Conservation (phyloP, 495 filamentous ascomycete genomes). For the Podospora anserina region DNA sequence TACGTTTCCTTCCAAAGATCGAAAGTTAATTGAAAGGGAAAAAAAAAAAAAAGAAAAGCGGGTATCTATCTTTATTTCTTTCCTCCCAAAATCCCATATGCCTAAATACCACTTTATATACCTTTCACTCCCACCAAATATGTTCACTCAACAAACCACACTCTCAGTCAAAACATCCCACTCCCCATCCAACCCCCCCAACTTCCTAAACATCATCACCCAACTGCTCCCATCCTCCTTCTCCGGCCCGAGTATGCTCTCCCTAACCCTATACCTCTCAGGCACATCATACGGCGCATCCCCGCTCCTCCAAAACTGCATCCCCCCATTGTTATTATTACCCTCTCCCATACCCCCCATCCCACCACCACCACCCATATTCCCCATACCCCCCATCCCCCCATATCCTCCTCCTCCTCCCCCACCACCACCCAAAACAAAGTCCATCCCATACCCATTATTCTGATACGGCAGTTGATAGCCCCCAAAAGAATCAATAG, state of each 20-base stretch:
- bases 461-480: not conserved
- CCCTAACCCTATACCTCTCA: conserved; percentile 31
- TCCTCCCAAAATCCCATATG: conserved; percentile 1
- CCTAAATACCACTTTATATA: not conserved
- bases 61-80: not conserved
- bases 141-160: conserved; percentile 16
- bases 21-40: not conserved
- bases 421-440: not conserved
- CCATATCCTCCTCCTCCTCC: too few species aligned
- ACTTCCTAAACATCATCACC: conserved; percentile 33
- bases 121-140: not conserved
- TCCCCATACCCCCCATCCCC: not conserved
- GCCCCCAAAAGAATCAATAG: conserved; percentile 6
- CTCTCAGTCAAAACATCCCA: conserved; percentile 34
- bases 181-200: conserved; percentile 24
- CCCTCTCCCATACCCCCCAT: not conserved
- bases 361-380: not conserved
- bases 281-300: conserved; percentile 36
- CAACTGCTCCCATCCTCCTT: conserved; percentile 33
- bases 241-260: conserved; percentile 28
- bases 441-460: not conserved
- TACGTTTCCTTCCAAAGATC: not conserved
- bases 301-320: conserved; percentile 16
- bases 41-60: not conserved
- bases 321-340: not conserved